A percentile compares a stretch with the other conserved stretches of the same genome.
These are phyloP conservation scores for Porphyra umbilicalis DNA, from an alignment of 31 red algal species.

Conservation along the genomic window DNA sequence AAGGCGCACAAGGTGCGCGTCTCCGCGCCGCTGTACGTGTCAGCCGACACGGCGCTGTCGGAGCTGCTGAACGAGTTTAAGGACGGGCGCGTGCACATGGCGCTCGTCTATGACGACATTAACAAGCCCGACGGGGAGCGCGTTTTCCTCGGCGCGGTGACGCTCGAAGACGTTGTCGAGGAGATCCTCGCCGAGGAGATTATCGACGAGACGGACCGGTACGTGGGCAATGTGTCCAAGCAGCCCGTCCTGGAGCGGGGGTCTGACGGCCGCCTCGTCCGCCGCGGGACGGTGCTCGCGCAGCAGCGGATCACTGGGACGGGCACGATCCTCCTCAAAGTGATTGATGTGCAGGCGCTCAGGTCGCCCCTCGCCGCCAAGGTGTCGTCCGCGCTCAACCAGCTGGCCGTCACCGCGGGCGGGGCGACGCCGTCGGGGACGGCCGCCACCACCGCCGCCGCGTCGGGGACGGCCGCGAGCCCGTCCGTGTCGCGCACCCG, in stretches of 20 bases:
- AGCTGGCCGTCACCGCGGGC: background rate
- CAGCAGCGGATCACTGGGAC: constrained; percentile 9
- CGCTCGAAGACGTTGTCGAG: constrained; percentile 95
- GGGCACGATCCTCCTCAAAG: constrained; percentile 30
- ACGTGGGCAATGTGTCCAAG: constrained; percentile 59
- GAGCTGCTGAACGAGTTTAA: constrained; percentile 96
- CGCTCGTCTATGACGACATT: constrained; percentile 85
- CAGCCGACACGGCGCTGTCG: constrained; percentile 27
- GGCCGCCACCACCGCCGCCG: background rate
- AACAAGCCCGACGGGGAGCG: constrained; percentile 21
- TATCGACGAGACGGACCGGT: constrained; percentile 76
- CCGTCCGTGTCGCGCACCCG: background rate
- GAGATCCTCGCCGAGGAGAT: constrained; percentile 79
- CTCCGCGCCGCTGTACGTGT: constrained; percentile 63
- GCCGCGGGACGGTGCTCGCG: constrained; percentile 12
- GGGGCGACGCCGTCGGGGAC: background rate
- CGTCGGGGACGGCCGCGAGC: background rate
- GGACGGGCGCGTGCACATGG: constrained; percentile 86
- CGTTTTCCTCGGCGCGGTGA: constrained; percentile 79
- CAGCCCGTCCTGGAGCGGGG: constrained; percentile 55
- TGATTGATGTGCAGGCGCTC: constrained; percentile 48
- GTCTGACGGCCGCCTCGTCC: constrained; percentile 49
- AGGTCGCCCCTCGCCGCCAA: constrained; percentile 22
- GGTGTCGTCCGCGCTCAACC: background rate
- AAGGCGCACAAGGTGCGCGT: constrained; percentile 76